Evolutionary conservation across 495 filamentous ascomycete species (phyloP).

Genomic region (Penicillium odoratum): DNA sequence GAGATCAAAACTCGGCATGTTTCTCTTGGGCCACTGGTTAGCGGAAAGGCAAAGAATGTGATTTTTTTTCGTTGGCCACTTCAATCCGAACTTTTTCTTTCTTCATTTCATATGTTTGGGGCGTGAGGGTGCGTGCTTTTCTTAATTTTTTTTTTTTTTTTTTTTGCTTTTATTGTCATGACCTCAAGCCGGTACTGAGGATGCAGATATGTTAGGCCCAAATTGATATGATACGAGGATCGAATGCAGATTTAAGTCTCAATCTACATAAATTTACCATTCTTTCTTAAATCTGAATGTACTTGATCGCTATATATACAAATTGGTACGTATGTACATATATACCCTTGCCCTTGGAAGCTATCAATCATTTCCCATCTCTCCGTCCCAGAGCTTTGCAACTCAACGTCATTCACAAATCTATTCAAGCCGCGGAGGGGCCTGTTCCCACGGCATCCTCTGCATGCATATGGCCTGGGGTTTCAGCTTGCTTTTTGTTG

Average conservation of each 20-base stretch:
- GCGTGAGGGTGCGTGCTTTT: neutral
- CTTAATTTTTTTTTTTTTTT: neutral
- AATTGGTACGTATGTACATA: neutral
- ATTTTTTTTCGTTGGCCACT: neutral
- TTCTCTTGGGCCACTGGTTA: neutral
- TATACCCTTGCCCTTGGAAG: neutral
- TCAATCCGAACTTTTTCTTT: neutral
- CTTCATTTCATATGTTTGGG: neutral
- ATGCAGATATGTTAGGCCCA: conserved; percentile 9
- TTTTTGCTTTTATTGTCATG: neutral
- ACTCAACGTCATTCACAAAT: neutral
- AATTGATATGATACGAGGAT: conserved; percentile 14
- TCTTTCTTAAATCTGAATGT: too few relatives aligned
- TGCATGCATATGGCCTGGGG: conserved; percentile 24
- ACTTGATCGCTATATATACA: too few relatives aligned
- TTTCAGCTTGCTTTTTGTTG: conserved; percentile 17
- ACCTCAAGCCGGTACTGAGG: conserved; percentile 14
- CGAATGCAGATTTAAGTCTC: neutral
- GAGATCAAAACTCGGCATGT: conserved; percentile 1
- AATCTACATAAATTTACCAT: neutral
- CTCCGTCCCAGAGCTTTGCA: neutral
- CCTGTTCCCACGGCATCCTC: conserved; percentile 24
- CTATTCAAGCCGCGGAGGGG: conserved; percentile 18
- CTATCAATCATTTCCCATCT: neutral
- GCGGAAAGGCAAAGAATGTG: neutral